phyloP scores from a whole-genome alignment of 2,329 filamentous ascomycete genomes.

The Trichoderma oligosporum region DNA sequence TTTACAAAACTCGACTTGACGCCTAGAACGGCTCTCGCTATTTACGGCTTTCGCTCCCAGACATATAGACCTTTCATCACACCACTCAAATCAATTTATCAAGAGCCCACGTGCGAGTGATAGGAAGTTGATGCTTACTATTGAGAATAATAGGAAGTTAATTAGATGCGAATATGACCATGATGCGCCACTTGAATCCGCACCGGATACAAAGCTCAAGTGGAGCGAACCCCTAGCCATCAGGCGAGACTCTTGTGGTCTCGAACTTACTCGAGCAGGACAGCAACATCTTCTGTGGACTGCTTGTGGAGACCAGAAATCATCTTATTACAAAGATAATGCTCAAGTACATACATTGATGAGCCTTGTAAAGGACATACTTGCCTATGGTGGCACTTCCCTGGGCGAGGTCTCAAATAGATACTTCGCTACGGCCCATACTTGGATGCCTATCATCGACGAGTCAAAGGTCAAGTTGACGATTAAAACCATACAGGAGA shows the following conservation, averaged over 20 bases:
- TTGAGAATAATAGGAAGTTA: background rate
- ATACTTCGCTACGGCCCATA: background rate
- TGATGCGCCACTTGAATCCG: background rate
- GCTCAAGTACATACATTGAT: background rate
- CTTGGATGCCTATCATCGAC: constrained; percentile 6
- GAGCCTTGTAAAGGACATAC: background rate
- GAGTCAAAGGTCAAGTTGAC: background rate
- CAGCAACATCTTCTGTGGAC: constrained; percentile 10
- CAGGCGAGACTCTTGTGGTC: background rate
- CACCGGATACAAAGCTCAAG: background rate
- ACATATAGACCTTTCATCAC: no score
- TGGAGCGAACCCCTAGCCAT: constrained; percentile 4
- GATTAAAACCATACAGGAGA: background rate
- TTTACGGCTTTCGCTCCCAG: no score
- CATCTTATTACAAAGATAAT: background rate
- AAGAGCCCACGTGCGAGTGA: no score
- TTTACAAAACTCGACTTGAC: no score
- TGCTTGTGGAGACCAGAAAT: background rate
- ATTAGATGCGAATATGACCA: constrained; percentile 9
- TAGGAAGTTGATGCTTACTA: background rate
- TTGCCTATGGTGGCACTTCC: constrained; percentile 1
- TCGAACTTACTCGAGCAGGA: constrained; percentile 3
- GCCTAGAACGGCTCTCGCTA: no score
- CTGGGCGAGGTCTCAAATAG: background rate
- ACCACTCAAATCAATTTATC: no score